phyloP scores from a whole-genome alignment of 1,139 yeast genomes.

The Saccharomyces hybrid region DNA sequence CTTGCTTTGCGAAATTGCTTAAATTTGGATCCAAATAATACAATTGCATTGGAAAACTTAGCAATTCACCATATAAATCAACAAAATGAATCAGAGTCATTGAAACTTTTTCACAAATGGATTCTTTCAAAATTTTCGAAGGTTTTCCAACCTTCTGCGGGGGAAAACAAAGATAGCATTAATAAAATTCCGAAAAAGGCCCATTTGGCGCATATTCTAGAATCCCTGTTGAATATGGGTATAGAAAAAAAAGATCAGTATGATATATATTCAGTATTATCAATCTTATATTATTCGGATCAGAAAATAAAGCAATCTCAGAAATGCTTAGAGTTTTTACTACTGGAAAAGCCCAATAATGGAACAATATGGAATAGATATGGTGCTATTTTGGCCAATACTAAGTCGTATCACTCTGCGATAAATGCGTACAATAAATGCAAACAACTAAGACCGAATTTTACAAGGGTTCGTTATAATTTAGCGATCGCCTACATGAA shows the following conservation, averaged over 20 bases:
- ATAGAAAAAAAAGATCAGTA: background rate
- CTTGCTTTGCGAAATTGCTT: slow-evolving; percentile 2
- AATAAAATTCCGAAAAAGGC: slow-evolving; percentile 33
- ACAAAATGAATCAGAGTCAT: background rate
- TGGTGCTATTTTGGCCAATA: slow-evolving; percentile 5
- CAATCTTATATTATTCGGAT: slow-evolving; percentile 1
- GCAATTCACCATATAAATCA: slow-evolving; percentile 2
- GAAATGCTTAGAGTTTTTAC: slow-evolving; percentile 1
- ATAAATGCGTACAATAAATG: background rate
- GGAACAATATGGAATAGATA: slow-evolving; percentile 2
- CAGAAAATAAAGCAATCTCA: background rate
- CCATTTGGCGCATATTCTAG: slow-evolving; percentile 44
- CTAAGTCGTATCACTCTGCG: slow-evolving; percentile 1
- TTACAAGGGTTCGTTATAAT: slow-evolving; percentile 3
- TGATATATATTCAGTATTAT: slow-evolving; percentile 1
- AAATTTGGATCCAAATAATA: background rate
- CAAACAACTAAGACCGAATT: slow-evolving; percentile 2
- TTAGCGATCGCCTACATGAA: slow-evolving; percentile 2
- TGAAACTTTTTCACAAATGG: background rate
- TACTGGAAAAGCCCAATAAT: background rate
- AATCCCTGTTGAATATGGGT: background rate
- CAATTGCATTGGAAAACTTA: slow-evolving; percentile 1
- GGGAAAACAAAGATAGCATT: background rate
- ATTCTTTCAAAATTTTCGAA: background rate
- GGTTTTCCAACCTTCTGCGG: background rate